Conservation (phyloP, 2,329 filamentous ascomycete species). For the Neodidymelliopsis sp. region DNA sequence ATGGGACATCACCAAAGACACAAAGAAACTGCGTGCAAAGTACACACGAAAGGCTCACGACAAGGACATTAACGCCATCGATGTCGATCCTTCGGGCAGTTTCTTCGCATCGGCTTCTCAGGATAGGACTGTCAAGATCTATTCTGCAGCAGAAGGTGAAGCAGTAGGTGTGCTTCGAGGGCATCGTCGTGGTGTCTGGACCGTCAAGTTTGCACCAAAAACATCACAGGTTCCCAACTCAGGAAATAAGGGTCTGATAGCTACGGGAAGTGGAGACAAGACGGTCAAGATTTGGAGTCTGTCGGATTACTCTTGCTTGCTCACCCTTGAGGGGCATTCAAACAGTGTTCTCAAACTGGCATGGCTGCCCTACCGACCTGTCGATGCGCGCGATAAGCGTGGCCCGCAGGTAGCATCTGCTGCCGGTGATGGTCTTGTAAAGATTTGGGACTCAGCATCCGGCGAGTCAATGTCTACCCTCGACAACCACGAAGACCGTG, state of each 20-base stretch:
- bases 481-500: constrained; percentile 95
- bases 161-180: constrained; percentile 90
- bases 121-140: constrained; percentile 96
- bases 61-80: constrained; percentile 97
- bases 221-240: constrained; percentile 69
- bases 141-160: constrained; percentile 88
- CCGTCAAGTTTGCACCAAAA: constrained; percentile 85
- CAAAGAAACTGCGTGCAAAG: constrained; percentile 68
- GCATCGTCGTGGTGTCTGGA: constrained; percentile 95
- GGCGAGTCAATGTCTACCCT: constrained; percentile 89
- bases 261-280: constrained; percentile 95
- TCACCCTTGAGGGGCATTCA: constrained; percentile 95
- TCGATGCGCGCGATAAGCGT: constrained; percentile 58
- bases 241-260: constrained; percentile 76
- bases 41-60: constrained; percentile 97
- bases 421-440: constrained; percentile 92
- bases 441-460: constrained; percentile 89
- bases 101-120: constrained; percentile 96
- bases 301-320: constrained; percentile 87
- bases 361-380: constrained; percentile 71
- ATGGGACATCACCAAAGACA: constrained; percentile 73
- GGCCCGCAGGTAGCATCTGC: constrained; percentile 81
- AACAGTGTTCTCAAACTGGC: constrained; percentile 94
- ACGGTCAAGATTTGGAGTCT: constrained; percentile 96
- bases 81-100: constrained; percentile 75